phyloP scores from a whole-genome alignment of 1,284 basidiomycete species.

The Apiotrichum domesticum region DNA sequence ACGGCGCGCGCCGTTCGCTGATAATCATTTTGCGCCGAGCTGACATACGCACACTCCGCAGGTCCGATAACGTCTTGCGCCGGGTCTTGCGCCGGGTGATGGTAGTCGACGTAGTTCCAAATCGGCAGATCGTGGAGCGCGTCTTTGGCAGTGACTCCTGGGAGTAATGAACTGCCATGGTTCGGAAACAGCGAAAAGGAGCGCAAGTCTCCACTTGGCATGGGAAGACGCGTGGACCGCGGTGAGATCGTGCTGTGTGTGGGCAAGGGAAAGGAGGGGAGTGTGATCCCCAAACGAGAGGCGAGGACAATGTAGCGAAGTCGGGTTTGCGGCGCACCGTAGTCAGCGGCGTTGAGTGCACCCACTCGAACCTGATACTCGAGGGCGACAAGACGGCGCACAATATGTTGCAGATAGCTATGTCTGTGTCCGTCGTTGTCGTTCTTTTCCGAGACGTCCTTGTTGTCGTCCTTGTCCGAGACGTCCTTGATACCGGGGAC shows the following conservation, averaged over 20 bases:
- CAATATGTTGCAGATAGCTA: constrained; percentile 1
- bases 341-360: constrained; percentile 22
- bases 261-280: constrained; percentile 26
- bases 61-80: constrained; percentile 7
- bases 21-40: constrained; percentile 12
- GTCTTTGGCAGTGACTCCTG: constrained; percentile 22
- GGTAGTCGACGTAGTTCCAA: constrained; percentile 7
- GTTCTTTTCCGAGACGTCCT: not conserved
- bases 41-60: constrained; percentile 7
- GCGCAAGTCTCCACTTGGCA: not conserved
- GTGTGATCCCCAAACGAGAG: constrained; percentile 17
- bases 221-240: constrained; percentile 9
- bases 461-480: constrained; percentile 17
- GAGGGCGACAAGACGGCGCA: constrained; percentile 12
- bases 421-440: too few species aligned
- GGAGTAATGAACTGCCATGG: constrained; percentile 16
- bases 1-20: constrained; percentile 12
- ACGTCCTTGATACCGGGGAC: constrained; percentile 16
- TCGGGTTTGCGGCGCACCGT: constrained; percentile 31
- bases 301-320: constrained; percentile 27
- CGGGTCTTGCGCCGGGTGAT: not conserved
- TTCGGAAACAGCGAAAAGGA: not conserved
- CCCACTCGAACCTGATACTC: constrained; percentile 29
- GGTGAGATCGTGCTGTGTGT: constrained; percentile 21
- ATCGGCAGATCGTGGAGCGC: constrained; percentile 27